Percentiles rank a stretch among this genome's conserved stretches.
These are phyloP conservation scores for Endothia cerciana DNA, from an alignment of 2,329 filamentous ascomycete species.

Conservation along the genomic window DNA sequence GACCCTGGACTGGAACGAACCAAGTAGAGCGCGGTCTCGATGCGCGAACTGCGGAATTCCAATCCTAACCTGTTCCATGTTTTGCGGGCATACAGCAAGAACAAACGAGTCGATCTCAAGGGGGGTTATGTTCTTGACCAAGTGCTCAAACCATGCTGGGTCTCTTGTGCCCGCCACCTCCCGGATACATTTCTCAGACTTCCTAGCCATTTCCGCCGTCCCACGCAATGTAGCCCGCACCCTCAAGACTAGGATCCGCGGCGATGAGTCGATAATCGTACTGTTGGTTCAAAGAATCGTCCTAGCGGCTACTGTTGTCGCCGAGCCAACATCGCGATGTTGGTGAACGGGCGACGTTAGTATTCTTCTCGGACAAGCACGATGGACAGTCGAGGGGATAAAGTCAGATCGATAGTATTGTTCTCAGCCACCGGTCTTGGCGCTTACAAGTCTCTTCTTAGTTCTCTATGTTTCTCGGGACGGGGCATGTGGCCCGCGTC, in stretches of 20 bases:
- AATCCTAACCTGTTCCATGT: too few relatives aligned
- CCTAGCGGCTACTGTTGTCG: not conserved
- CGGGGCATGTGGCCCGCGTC: not conserved
- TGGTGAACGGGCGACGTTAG: not conserved
- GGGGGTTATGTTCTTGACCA: not conserved
- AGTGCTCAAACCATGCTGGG: not conserved
- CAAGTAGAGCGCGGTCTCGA: too few relatives aligned
- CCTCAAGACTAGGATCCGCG: not conserved
- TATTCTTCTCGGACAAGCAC: not conserved
- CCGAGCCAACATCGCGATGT: not conserved
- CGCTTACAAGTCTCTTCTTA: not conserved
- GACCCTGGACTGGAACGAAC: too few relatives aligned
- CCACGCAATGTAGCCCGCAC: not conserved
- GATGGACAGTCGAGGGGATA: not conserved
- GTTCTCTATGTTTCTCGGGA: not conserved
- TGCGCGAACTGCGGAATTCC: too few relatives aligned
- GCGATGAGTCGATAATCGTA: not conserved
- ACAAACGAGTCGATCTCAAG: not conserved
- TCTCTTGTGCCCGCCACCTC: too few relatives aligned
- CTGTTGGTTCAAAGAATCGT: not conserved
- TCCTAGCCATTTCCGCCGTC: not conserved
- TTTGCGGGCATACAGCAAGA: too few relatives aligned
- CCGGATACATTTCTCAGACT: not conserved
- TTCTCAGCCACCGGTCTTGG: not conserved
- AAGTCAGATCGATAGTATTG: not conserved